Percentiles rank a stretch among this genome's conserved stretches.
phyloP scores from a whole-genome alignment of 108 stramenopile genomes.

The Mayamaea pseudoterrestris region DNA sequence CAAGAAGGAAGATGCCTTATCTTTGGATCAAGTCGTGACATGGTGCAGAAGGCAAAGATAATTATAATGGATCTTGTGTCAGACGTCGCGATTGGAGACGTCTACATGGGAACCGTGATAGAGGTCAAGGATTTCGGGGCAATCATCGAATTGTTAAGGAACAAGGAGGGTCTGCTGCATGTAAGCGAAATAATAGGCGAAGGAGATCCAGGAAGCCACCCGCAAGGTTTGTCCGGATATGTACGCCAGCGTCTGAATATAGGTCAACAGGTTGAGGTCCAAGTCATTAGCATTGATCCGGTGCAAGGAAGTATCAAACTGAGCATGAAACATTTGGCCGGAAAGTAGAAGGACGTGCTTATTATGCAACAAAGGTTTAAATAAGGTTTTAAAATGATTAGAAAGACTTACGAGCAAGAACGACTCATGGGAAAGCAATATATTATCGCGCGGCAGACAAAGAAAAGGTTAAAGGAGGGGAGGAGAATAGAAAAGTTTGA shows the following conservation, averaged over 20 bases:
- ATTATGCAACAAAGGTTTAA: no score
- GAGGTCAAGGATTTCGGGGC: conserved; percentile 83
- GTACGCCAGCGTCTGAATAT: conserved; percentile 34
- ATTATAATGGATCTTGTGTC: conserved; percentile 62
- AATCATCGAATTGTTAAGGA: conserved; percentile 74
- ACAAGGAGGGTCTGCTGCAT: conserved; percentile 83
- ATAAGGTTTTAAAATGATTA: no score
- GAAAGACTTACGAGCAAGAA: no score
- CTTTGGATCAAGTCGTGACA: conserved; percentile 38
- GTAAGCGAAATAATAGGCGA: conserved; percentile 56
- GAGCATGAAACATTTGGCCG: no score
- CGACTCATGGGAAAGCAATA: no score
- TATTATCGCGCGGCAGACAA: no score
- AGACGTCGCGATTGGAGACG: conserved; percentile 60
- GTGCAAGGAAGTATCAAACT: no score
- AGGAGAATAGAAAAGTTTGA: no score
- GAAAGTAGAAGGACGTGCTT: no score
- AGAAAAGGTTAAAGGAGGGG: no score
- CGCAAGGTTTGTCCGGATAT: conserved; percentile 32
- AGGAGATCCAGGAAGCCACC: conserved; percentile 19
- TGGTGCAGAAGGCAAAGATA: conserved; percentile 40
- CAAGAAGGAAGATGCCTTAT: conserved; percentile 59
- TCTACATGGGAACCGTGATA: conserved; percentile 66
- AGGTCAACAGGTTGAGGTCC: background rate
- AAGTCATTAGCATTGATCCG: background rate